These are phyloP conservation scores for Rhodosporidiobolus odoratus DNA, from an alignment of 768 basidiomycete species.

Conservation along the genomic window DNA sequence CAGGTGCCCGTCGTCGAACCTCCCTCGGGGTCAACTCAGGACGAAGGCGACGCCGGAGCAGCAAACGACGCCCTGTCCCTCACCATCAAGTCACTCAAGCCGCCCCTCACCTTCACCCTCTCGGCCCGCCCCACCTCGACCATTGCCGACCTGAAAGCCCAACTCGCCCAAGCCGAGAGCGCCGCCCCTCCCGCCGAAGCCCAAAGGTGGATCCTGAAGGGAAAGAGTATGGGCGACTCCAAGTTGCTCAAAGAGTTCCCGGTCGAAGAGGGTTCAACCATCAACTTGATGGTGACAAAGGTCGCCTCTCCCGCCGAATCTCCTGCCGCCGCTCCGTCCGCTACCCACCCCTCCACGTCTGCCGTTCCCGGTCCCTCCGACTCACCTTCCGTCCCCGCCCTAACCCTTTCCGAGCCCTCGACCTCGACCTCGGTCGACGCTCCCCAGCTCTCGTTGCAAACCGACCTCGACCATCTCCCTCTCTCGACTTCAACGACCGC, in stretches of 20 bases:
- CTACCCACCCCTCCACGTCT: not conserved
- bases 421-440: not conserved
- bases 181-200: conserved; percentile 70
- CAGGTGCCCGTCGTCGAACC: conserved; percentile 44
- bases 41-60: not conserved
- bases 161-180: conserved; percentile 57
- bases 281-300: conserved; percentile 79
- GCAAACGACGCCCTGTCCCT: conserved; percentile 56
- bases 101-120: conserved; percentile 67
- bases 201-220: conserved; percentile 84
- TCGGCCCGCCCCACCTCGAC: conserved; percentile 69
- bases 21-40: conserved; percentile 16
- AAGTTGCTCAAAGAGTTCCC: conserved; percentile 88
- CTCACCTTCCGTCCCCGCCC: conserved; percentile 34
- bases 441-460: conserved; percentile 7
- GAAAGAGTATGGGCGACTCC: conserved; percentile 81
- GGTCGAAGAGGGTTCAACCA: conserved; percentile 68
- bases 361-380: not conserved
- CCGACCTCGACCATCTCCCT: conserved; percentile 25
- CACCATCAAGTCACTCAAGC: conserved; percentile 88
- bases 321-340: conserved; percentile 32
- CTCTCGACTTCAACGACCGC: conserved; percentile 37
- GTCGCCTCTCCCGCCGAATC: conserved; percentile 56
- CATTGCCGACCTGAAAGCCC: conserved; percentile 69
- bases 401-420: conserved; percentile 33